Evolutionary conservation across 768 basidiomycete species (phyloP).

Genomic region (Mycena maculata): DNA sequence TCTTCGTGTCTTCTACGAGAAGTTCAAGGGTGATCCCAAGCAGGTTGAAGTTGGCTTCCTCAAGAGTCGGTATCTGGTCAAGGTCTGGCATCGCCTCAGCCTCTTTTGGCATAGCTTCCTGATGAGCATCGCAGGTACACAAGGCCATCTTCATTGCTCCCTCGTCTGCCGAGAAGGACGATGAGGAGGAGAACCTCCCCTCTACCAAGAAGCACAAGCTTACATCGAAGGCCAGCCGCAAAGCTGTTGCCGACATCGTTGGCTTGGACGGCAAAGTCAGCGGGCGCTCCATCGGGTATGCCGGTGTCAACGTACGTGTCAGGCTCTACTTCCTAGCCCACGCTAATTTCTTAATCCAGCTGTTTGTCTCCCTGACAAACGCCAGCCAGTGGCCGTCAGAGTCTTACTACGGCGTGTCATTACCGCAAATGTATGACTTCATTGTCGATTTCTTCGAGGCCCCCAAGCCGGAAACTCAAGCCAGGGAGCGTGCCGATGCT

Average conservation of each 20-base stretch:
- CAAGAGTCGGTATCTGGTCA: not conserved
- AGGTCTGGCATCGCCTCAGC: not conserved
- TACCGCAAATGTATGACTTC: constrained; percentile 22
- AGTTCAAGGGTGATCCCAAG: not conserved
- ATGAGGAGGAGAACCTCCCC: constrained; percentile 17
- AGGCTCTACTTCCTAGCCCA: not conserved
- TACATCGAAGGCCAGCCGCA: not conserved
- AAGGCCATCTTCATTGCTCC: not conserved
- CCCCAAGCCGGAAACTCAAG: not conserved
- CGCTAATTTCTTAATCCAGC: not conserved
- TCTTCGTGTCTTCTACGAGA: not conserved
- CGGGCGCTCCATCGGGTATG: constrained; percentile 17
- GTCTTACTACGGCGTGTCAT: constrained; percentile 5
- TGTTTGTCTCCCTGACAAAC: not conserved
- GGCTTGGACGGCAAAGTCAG: constrained; percentile 18
- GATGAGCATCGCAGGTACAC: not conserved
- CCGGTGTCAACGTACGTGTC: constrained; percentile 4
- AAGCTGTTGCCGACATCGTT: not conserved
- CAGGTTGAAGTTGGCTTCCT: not conserved
- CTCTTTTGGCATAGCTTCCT: not conserved
- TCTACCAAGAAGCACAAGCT: not conserved
- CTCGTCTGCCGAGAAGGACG: not conserved
- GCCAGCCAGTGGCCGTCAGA: not conserved
- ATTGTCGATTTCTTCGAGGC: constrained; percentile 28
- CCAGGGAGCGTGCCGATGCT: constrained; percentile 4